Base-by-base conservation (phyloP, 345 rosid species). In the Rubroshorea leprosula region DNA sequence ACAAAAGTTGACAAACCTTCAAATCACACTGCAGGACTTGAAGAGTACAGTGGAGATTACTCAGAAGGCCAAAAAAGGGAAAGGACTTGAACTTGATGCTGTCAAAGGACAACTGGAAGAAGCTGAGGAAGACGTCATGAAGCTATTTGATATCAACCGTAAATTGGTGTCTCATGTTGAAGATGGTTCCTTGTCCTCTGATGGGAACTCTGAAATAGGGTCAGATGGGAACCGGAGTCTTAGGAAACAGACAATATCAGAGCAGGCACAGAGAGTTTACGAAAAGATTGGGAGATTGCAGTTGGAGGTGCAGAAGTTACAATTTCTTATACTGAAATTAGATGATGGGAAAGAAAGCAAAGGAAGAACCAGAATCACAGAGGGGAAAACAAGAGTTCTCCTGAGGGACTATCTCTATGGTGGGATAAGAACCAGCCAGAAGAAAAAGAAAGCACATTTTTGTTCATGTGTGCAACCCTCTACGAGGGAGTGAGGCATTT, bases 261-360 rank as follows among this genome's bases (percentile, higher is more conserved):
- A 90, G 43, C 93, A 90, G 65, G 93, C 96, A 48, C 82, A 83
- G 67, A 78, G 83, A 69, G 89, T 76, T 54, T 85, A 94, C 0
- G 97, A 94, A 76, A 90, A 80, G 79, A 81, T 85, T 11, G 90
- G 95, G 18, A 71, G 87, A 63, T 72, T 94, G 74, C 96, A 94
- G 71, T 52, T 87, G 69, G 97, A 94, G 80, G 83, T 90, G 73
- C 96, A 87, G 78, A 90, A 84, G 69, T 50, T 94, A 54, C 97
- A 87, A 78, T 79, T 78, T 69, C 68, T 90, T 44, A 60, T 94
- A 43, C 54, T 81, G 70, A 87, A 85, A 76, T 62, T 85, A 9
- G 92, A 72, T 35, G 41, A 35, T 50, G 84, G 80, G 46, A 80
- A 77, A 64, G 83, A 75, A 69, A 73, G 81, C 64, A 65, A 62